Evolutionary conservation across 768 basidiomycete genomes (phyloP).

Genomic region (Galerina sulciceps): DNA sequence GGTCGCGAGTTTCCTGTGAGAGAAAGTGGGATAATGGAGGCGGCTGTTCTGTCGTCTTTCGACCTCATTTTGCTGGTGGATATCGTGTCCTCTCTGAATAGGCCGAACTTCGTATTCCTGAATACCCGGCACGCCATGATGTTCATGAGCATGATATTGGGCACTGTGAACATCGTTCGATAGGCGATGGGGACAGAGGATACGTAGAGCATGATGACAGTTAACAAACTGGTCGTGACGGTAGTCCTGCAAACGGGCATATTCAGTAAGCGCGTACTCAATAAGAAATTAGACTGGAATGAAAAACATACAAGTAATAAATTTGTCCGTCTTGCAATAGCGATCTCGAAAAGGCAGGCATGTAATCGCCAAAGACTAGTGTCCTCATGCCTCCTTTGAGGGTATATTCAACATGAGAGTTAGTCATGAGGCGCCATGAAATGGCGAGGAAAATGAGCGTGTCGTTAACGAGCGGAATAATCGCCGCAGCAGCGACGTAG

Average conservation of each 20-base stretch:
- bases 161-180: constrained; percentile 12
- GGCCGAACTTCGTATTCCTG: constrained; percentile 14
- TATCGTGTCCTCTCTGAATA: constrained; percentile 32
- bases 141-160: constrained; percentile 19
- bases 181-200: constrained; percentile 8
- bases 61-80: constrained; percentile 1
- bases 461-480: constrained; percentile 31
- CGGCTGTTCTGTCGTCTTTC: not conserved
- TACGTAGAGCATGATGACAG: constrained; percentile 15
- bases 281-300: not conserved
- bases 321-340: constrained; percentile 33
- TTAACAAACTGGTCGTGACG: constrained; percentile 11
- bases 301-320: constrained; percentile 26
- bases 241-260: constrained; percentile 6
- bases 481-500: constrained; percentile 17
- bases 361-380: constrained; percentile 21
- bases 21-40: constrained; percentile 8
- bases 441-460: constrained; percentile 38
- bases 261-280: not conserved
- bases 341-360: constrained; percentile 28
- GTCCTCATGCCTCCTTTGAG: constrained; percentile 15
- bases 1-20: not conserved
- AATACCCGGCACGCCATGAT: constrained; percentile 21
- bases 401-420: constrained; percentile 11
- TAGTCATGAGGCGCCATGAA: constrained; percentile 27